Evolutionary conservation across 2,329 filamentous ascomycete genomes (phyloP), one percentile per base, ranked within the genome.

Genomic region (Cercospora brassicicola): DNA sequence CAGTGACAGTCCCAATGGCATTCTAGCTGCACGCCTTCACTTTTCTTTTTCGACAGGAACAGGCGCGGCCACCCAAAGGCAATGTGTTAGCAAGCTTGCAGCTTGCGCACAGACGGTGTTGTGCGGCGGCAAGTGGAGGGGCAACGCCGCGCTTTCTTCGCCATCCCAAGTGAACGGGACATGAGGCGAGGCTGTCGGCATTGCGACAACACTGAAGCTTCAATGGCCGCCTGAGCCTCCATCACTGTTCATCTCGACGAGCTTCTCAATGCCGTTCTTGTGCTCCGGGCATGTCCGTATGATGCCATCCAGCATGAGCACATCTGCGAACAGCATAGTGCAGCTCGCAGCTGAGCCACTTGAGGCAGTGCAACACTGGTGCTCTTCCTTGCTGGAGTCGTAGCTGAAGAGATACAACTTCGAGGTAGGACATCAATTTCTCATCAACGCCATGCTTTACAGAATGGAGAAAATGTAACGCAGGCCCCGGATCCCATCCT

Each of bases 361-460:
- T 31, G 62, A 64, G 66, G 66, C 66, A 64, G 66, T 64, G 66
- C 61, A 64, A 56, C 59, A 56, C 28, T 63, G 59, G 20, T 45
- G 23, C 36, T 45, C 45, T 28, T 51, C 23, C 13, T n/a, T 18
- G 33, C 48, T 26, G 48, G 23, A 7, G 11, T 48, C 9, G 18
- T 48, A 48, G 45, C 45, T 9, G 53, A 56, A n/a, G 2, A 57
- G 13, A 6, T 10, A 10, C 28, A 10, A 20, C 9, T 18, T 48
- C 15, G 48, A 51, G 26, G 39, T 30, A 57, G 28, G 39, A 39
- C 30, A 33, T 55, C n/a, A 31, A 63, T 2, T n/a, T 53, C 13
- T 11, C 55, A 62, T 33, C 33, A 36, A 13, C 62, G 23, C 4
- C 51, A 57, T 59, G 55, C 18, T 6, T 33, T 23, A 6, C 18